Base-by-base conservation (phyloP, 139 green algal species). In the Monoraphidium neglectum region DNA sequence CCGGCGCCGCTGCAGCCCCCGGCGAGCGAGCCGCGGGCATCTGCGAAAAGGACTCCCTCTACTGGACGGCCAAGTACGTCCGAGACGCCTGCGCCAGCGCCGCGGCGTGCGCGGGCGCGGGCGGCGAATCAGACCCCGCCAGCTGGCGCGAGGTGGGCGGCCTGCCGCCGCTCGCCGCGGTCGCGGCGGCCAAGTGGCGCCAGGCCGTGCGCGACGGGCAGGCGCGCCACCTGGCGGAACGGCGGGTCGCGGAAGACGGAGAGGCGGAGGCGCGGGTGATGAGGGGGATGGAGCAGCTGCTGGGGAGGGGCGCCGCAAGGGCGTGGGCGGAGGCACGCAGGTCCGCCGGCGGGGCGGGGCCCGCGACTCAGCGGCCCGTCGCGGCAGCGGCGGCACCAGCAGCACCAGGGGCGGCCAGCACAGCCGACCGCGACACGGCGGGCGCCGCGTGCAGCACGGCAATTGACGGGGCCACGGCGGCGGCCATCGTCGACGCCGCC, bases 101-200 rank as follows among this genome's bases (percentile, higher is more conserved):
- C 5, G 64, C 63, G 30, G 62, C 63, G 43, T 8, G 8, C 43
- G 8, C 43, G 12, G 43, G 43, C 23, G n/a, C 73, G 23, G n/a
- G n/a, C n/a, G n/a, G n/a, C n/a, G n/a, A n/a, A n/a, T n/a, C n/a
- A n/a, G n/a, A n/a, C n/a, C 47, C 64, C 23, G 30, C 73, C 1
- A 62, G 67, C 62, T 66, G 63, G 61, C 73, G 68, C 10, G 40
- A 67, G 53, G 59, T 59, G 13, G 66, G 54, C 10, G 76, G 76
- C 35, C 65, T 87, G 36, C 75, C 82, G 24, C 82, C 82, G 24
- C 74, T 87, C 46, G 82, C 78, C 21, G 78, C 80, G 13, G 82
- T 87, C 43, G 78, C 78, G 70, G 82, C 78, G 56, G 78, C 78
- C 18, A 62, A 76, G 10, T 87, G 82, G 82, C 51, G 82, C 56